These are phyloP conservation scores for Isoetes taiwanensis DNA, from an alignment of 75 land plant genomes.

Conservation along the genomic window DNA sequence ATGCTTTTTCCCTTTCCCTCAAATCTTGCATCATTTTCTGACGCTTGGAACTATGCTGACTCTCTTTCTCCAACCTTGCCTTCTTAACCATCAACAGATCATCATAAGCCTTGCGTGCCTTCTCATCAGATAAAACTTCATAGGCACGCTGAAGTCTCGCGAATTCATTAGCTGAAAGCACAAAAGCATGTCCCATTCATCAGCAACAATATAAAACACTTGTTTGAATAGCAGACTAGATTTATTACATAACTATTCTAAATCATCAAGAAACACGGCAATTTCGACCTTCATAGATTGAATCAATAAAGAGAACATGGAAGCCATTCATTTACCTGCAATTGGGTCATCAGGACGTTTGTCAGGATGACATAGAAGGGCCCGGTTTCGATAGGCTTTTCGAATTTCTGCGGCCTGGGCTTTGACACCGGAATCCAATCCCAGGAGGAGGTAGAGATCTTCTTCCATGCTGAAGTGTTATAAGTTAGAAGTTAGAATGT, in stretches of 20 bases:
- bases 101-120: conserved; percentile 57
- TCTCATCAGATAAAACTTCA: conserved; percentile 57
- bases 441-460: conserved; percentile 63
- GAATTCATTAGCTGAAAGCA: conserved; percentile 39
- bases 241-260: too few species aligned
- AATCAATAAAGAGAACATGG: too few species aligned
- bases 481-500: too few species aligned
- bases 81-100: conserved; percentile 43
- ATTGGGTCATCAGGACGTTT: conserved; percentile 69
- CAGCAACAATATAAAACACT: too few species aligned
- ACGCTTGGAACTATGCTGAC: conserved; percentile 27
- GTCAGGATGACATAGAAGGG: conserved; percentile 65
- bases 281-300: too few species aligned
- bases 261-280: too few species aligned
- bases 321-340: too few species aligned
- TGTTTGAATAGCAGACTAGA: too few species aligned
- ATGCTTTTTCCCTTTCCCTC: conserved; percentile 15
- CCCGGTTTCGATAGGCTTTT: conserved; percentile 54
- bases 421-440: conserved; percentile 50
- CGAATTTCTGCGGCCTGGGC: conserved; percentile 31
- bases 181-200: too few species aligned
- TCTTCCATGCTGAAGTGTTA: too few species aligned
- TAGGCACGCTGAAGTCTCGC: conserved; percentile 49
- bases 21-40: conserved; percentile 59
- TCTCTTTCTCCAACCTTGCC: conserved; percentile 37